These are phyloP conservation scores for Adansonia digitata DNA, from an alignment of 345 rosid species.

Conservation along the genomic window DNA sequence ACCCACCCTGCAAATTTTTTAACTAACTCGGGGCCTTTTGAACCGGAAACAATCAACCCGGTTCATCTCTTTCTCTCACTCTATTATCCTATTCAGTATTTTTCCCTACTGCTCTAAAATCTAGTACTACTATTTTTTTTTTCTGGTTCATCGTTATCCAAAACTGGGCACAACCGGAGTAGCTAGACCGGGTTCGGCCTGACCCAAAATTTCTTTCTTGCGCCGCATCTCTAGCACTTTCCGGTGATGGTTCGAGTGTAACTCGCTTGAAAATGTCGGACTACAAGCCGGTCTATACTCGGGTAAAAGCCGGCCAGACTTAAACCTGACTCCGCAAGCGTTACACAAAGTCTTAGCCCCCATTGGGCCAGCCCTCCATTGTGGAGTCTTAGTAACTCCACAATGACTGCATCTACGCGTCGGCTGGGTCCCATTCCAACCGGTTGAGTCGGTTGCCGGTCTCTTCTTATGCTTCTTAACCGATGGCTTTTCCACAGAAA, in stretches of 20 bases:
- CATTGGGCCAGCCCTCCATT: conserved; percentile 89
- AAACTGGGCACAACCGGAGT: conserved; percentile 46
- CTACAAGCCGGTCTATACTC: conserved; percentile 93
- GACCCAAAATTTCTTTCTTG: conserved; percentile 36
- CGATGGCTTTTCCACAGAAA: conserved; percentile 20
- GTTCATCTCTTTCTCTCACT: conserved; percentile 22
- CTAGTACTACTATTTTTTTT: background rate
- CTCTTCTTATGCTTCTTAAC: conserved; percentile 36
- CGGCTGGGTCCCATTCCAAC: conserved; percentile 17
- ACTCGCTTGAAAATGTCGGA: conserved; percentile 69
- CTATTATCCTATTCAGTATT: conserved; percentile 2
- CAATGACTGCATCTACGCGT: conserved; percentile 83
- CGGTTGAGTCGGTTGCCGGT: conserved; percentile 5
- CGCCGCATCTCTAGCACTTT: conserved; percentile 83
- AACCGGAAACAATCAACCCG: conserved; percentile 16
- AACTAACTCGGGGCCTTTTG: conserved; percentile 7
- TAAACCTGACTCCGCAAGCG: conserved; percentile 88
- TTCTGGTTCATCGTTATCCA: conserved; percentile 24
- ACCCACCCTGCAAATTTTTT: conserved; percentile 23
- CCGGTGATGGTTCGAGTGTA: conserved; percentile 86
- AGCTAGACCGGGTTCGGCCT: conserved; percentile 30
- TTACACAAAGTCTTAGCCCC: conserved; percentile 90
- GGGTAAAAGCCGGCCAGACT: conserved; percentile 84
- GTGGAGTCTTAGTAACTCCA: conserved; percentile 89
- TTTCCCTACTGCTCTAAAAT: background rate